Evolutionary conservation across 2,329 filamentous ascomycete species (phyloP).

Genomic region (Exophiala bonariae): DNA sequence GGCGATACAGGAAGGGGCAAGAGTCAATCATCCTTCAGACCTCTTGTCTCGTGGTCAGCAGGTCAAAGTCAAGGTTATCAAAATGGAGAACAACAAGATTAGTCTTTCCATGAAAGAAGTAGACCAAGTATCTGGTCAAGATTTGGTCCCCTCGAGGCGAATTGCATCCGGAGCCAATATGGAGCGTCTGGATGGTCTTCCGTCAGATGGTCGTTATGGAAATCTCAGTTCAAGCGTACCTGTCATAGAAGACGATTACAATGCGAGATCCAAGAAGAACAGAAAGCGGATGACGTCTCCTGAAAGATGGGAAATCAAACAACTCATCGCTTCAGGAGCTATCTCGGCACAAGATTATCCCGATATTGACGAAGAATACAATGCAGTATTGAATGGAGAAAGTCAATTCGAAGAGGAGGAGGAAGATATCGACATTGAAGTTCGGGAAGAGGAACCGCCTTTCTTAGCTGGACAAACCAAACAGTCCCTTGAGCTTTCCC

Average conservation of each 20-base stretch:
- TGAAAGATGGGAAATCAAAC: conserved; percentile 95
- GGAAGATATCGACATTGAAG: conserved; percentile 95
- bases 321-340: conserved; percentile 92
- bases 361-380: conserved; percentile 90
- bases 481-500: conserved; percentile 89
- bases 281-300: conserved; percentile 96
- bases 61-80: conserved; percentile 91
- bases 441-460: conserved; percentile 92
- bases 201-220: conserved; percentile 59
- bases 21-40: conserved; percentile 90
- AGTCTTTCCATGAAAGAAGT: conserved; percentile 97
- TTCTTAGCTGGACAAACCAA: conserved; percentile 96
- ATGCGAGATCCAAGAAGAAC: conserved; percentile 58
- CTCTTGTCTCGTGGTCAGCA: conserved; percentile 75
- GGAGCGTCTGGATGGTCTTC: conserved; percentile 70
- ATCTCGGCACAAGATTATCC: conserved; percentile 92
- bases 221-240: conserved; percentile 56
- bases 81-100: conserved; percentile 77
- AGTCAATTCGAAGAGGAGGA: conserved; percentile 77
- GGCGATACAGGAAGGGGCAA: conserved; percentile 77
- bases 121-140: conserved; percentile 82
- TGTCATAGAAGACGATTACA: conserved; percentile 62
- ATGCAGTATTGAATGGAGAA: conserved; percentile 81
- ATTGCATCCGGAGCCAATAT: conserved; percentile 90
- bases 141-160: conserved; percentile 74